phyloP scores from a whole-genome alignment of 192 early-diverging fungal genomes.

The Backusella luteola region DNA sequence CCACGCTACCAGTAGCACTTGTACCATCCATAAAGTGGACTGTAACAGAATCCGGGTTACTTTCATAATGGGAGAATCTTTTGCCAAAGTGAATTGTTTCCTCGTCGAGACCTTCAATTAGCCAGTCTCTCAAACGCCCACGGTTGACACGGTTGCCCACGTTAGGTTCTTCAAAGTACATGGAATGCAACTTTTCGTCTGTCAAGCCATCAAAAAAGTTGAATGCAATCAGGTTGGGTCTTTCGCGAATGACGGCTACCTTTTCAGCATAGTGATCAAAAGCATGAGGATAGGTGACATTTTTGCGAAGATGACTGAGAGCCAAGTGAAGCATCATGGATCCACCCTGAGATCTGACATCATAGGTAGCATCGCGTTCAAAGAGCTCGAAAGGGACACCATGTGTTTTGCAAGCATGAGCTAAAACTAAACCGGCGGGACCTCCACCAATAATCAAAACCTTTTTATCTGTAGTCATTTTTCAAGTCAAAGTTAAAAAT shows the following conservation, averaged over 20 bases:
- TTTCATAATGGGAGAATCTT: slow-evolving; percentile 13
- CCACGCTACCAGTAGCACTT: slow-evolving; percentile 12
- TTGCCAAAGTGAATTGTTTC: slow-evolving; percentile 16
- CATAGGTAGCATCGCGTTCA: slow-evolving; percentile 21
- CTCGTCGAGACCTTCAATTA: not conserved
- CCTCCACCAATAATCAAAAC: slow-evolving; percentile 34
- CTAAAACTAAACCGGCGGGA: slow-evolving; percentile 20
- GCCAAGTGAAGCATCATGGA: slow-evolving; percentile 10
- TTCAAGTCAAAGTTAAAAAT: not conserved
- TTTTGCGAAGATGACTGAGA: not conserved
- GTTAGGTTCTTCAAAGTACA: not conserved
- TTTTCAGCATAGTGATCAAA: slow-evolving; percentile 10
- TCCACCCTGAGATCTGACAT: not conserved
- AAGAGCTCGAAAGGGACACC: slow-evolving; percentile 19
- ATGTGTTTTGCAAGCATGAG: slow-evolving; percentile 9
- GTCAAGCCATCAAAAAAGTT: not conserved
- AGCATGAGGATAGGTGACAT: slow-evolving; percentile 3
- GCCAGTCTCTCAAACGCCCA: slow-evolving; percentile 1
- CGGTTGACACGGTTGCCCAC: slow-evolving; percentile 2
- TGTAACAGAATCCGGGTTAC: slow-evolving; percentile 16
- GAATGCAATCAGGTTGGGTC: not conserved
- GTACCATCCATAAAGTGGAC: slow-evolving; percentile 21
- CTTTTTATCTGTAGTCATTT: not conserved
- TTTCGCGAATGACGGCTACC: not conserved
- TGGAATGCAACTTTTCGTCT: not conserved